phyloP scores from a whole-genome alignment of 768 basidiomycete species.

The Coprinopsis strossmayeri region DNA sequence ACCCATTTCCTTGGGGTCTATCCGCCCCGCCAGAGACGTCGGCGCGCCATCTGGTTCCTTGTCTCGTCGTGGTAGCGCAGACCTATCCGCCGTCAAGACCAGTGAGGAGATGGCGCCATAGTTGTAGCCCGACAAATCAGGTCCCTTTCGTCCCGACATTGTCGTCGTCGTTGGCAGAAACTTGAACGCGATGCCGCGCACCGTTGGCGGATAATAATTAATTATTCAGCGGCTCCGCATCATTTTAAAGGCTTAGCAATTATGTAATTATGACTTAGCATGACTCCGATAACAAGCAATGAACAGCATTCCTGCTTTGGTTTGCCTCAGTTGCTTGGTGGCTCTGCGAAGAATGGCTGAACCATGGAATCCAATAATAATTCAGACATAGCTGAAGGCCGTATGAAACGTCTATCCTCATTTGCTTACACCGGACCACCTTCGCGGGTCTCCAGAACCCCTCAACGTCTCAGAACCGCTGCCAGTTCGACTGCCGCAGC shows the following conservation, averaged over 20 bases:
- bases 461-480: neutral
- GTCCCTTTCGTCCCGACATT: constrained; percentile 33
- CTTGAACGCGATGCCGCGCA: neutral
- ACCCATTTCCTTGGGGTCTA: constrained; percentile 90
- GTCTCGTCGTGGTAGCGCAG: constrained; percentile 76
- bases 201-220: neutral
- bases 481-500: neutral
- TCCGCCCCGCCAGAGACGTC: constrained; percentile 85
- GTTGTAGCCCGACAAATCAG: constrained; percentile 88
- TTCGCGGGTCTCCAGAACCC: no score
- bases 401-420: neutral
- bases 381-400: neutral
- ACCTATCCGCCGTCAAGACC: constrained; percentile 87
- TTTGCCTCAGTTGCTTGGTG: neutral
- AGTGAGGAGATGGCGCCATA: constrained; percentile 93
- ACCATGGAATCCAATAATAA: neutral
- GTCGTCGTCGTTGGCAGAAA: neutral
- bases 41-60: constrained; percentile 97
- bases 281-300: neutral
- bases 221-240: no score
- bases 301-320: neutral
- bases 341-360: neutral
- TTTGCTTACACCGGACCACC: neutral
- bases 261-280: neutral
- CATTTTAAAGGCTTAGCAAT: neutral